These are phyloP conservation scores for Sergeia podlipaevii DNA, from an alignment of 208 protist species.

Conservation along the genomic window DNA sequence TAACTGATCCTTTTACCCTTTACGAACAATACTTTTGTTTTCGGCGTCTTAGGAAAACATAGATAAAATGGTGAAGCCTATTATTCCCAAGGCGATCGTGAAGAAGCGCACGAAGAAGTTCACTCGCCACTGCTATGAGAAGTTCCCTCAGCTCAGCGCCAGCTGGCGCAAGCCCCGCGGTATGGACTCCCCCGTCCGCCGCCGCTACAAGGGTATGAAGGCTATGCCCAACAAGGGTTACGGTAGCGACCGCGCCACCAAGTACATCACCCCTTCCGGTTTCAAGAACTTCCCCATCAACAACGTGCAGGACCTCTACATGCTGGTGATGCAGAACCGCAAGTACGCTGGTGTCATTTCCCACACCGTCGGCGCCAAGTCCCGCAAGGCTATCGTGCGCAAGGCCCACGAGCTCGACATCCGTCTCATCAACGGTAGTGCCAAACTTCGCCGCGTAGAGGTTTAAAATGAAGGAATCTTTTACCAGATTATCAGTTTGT, in stretches of 20 bases:
- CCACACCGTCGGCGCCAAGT: constrained; percentile 93
- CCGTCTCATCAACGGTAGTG: constrained; percentile 95
- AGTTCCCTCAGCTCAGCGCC: constrained; percentile 90
- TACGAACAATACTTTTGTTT: too few relatives aligned
- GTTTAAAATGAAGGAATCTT: too few relatives aligned
- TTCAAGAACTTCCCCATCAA: constrained; percentile 97
- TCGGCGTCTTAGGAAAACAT: too few relatives aligned
- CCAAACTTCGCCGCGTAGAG: constrained; percentile 93
- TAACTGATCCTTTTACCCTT: too few relatives aligned
- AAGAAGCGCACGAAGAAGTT: constrained; percentile 99
- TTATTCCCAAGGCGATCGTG: constrained; percentile 91
- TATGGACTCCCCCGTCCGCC: constrained; percentile 98
- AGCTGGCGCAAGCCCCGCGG: constrained; percentile 98
- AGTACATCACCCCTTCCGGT: constrained; percentile 96
- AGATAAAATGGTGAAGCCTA: constrained; percentile 91
- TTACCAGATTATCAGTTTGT: too few relatives aligned
- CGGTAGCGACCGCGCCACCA: constrained; percentile 96
- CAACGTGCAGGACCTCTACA: constrained; percentile 97
- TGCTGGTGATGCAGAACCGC: constrained; percentile 99
- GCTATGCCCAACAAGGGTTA: constrained; percentile 98
- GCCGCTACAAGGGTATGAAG: constrained; percentile 97
- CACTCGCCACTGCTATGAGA: constrained; percentile 94
- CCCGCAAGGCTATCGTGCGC: constrained; percentile 96
- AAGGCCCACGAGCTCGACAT: constrained; percentile 98
- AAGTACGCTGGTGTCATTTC: constrained; percentile 98